These are phyloP conservation scores for Grammothele lineata DNA, from an alignment of 768 basidiomycete genomes.

Conservation along the genomic window DNA sequence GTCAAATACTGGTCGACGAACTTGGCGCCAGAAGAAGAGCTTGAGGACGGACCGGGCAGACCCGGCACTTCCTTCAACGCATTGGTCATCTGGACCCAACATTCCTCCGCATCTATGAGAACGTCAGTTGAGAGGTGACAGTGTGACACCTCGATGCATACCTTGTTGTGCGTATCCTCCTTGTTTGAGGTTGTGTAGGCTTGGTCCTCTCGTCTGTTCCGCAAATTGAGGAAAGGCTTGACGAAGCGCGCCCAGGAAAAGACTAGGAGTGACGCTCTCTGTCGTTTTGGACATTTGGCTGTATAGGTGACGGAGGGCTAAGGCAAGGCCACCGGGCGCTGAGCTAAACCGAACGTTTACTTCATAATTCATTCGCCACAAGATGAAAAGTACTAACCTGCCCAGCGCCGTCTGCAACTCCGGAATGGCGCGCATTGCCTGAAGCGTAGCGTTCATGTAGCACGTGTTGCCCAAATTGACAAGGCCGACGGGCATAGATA, in stretches of 20 bases:
- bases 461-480: constrained; percentile 92
- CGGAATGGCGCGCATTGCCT: constrained; percentile 90
- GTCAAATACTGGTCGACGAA: constrained; percentile 82
- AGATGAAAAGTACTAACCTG: constrained; percentile 38
- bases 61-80: constrained; percentile 69
- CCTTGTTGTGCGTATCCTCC: constrained; percentile 75
- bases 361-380: not conserved
- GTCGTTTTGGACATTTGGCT: constrained; percentile 69
- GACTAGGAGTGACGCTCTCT: constrained; percentile 64
- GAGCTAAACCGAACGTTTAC: constrained; percentile 3
- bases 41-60: constrained; percentile 20
- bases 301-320: constrained; percentile 67
- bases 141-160: constrained; percentile 9
- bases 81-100: constrained; percentile 72
- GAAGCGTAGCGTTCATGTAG: constrained; percentile 95
- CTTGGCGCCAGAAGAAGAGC: constrained; percentile 37
- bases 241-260: constrained; percentile 69
- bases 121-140: not conserved
- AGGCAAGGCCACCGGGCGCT: constrained; percentile 31
- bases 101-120: constrained; percentile 81
- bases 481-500: constrained; percentile 77
- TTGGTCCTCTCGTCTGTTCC: constrained; percentile 46
- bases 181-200: constrained; percentile 34
- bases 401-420: constrained; percentile 75
- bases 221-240: constrained; percentile 88